Conservation (phyloP, 768 basidiomycete genomes). For the Pisolithus albus region DNA sequence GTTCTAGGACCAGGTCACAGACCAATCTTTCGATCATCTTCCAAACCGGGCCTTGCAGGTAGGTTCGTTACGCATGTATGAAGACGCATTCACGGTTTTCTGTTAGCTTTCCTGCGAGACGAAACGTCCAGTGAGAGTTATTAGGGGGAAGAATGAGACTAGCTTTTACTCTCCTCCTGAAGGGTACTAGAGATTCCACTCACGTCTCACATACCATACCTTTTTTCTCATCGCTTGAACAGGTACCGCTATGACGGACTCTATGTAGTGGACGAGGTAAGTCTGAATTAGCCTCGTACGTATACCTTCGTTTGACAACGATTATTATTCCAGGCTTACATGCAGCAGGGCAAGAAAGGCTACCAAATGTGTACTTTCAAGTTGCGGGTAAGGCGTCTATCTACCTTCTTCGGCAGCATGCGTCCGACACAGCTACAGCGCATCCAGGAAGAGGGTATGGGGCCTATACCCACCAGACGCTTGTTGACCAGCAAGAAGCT, state of each 20-base stretch:
- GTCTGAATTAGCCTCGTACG: background rate
- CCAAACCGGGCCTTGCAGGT: constrained; percentile 18
- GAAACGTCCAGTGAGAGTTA: constrained; percentile 30
- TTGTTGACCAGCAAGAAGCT: constrained; percentile 10
- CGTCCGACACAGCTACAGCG: constrained; percentile 16
- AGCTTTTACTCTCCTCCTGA: constrained; percentile 14
- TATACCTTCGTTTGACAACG: constrained; percentile 2
- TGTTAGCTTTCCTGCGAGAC: constrained; percentile 25
- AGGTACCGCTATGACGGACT: constrained; percentile 30
- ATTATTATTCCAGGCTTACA: constrained; percentile 9
- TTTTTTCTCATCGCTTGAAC: background rate
- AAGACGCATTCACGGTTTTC: background rate
- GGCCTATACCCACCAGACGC: constrained; percentile 16
- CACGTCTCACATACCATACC: background rate
- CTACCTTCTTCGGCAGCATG: background rate
- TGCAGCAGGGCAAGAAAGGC: constrained; percentile 14
- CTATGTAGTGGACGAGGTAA: constrained; percentile 22
- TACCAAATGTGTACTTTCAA: constrained; percentile 25
- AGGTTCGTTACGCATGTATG: background rate
- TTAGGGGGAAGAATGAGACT: constrained; percentile 24
- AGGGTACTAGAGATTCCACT: constrained; percentile 13
- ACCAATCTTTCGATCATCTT: constrained; percentile 19
- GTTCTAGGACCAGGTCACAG: constrained; percentile 13
- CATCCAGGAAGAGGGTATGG: constrained; percentile 15
- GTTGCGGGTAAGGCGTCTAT: constrained; percentile 13